Conservation (phyloP, 2,329 filamentous ascomycete genomes). For the Apiospora koreana region DNA sequence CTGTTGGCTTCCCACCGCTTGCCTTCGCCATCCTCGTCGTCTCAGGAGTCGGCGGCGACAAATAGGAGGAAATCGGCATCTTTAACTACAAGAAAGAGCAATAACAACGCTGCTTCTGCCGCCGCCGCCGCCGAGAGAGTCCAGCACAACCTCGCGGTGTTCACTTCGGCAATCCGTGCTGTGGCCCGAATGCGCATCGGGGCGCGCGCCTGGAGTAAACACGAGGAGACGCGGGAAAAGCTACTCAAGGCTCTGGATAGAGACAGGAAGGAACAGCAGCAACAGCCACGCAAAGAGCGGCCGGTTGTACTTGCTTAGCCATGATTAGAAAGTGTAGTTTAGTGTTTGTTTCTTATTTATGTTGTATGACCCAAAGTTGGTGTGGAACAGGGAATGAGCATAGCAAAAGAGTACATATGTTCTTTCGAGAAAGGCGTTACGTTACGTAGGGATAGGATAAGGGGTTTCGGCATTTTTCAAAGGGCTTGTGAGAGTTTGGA, state of each 20-base stretch:
- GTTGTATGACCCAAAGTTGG: neutral
- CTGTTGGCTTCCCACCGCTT: constrained; percentile 21
- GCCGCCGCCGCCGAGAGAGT: constrained; percentile 6
- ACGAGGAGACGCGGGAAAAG: constrained; percentile 50
- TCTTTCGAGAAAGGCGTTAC: neutral
- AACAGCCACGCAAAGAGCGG: neutral
- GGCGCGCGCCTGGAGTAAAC: constrained; percentile 50
- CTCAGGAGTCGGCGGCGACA: neutral
- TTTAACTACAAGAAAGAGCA: neutral
- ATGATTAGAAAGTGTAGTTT: neutral
- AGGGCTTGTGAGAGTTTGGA: neutral
- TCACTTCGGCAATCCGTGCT: constrained; percentile 52
- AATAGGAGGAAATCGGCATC: neutral
- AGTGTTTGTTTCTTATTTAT: neutral
- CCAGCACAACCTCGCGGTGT: constrained; percentile 41
- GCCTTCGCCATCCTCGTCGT: neutral
- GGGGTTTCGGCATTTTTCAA: neutral
- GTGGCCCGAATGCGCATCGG: constrained; percentile 51
- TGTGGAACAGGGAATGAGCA: neutral
- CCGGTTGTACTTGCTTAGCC: neutral
- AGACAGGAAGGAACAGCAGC: neutral
- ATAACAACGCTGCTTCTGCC: neutral
- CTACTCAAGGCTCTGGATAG: constrained; percentile 40
- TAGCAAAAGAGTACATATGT: neutral
- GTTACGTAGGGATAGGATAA: neutral